phyloP scores from a whole-genome alignment of 1,139 yeast genomes.

The Geotrichum cucujoidarum region DNA sequence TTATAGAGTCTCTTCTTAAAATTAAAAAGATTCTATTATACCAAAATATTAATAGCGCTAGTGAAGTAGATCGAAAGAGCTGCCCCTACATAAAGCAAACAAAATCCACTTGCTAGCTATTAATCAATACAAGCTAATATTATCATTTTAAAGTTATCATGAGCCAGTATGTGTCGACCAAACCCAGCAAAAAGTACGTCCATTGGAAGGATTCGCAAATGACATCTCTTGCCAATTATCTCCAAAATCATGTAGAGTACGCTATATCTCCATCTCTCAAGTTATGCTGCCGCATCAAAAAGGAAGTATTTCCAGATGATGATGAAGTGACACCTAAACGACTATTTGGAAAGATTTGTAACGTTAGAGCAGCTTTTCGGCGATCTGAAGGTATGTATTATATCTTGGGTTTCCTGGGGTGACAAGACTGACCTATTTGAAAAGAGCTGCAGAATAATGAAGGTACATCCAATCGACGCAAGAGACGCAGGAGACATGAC shows the following conservation, averaged over 20 bases:
- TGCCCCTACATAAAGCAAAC: too few relatives aligned
- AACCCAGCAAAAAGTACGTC: conserved; percentile 14
- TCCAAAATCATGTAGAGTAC: conserved; percentile 15
- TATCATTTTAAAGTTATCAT: too few relatives aligned
- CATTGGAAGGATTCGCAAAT: conserved; percentile 19
- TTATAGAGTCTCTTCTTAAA: too few relatives aligned
- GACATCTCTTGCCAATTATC: conserved; percentile 11
- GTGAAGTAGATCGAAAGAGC: too few relatives aligned
- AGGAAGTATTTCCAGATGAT: conserved; percentile 18
- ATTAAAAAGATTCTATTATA: too few relatives aligned
- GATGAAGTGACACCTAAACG: conserved; percentile 20
- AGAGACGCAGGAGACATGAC: conserved; percentile 13
- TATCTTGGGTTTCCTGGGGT: too few relatives aligned
- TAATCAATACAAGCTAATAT: too few relatives aligned
- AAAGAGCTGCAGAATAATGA: not conserved
- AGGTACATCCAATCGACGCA: not conserved
- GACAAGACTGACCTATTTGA: too few relatives aligned
- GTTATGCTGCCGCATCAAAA: conserved; percentile 14
- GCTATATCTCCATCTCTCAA: conserved; percentile 18
- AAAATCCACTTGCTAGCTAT: too few relatives aligned
- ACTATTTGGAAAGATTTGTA: conserved; percentile 18
- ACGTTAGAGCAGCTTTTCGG: conserved; percentile 18
- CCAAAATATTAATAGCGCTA: too few relatives aligned
- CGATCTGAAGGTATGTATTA: conserved; percentile 3
- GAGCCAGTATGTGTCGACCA: too few relatives aligned